Base-by-base conservation (phyloP, 2,329 filamentous ascomycete genomes). In the Arthrobotrys musiformis region DNA sequence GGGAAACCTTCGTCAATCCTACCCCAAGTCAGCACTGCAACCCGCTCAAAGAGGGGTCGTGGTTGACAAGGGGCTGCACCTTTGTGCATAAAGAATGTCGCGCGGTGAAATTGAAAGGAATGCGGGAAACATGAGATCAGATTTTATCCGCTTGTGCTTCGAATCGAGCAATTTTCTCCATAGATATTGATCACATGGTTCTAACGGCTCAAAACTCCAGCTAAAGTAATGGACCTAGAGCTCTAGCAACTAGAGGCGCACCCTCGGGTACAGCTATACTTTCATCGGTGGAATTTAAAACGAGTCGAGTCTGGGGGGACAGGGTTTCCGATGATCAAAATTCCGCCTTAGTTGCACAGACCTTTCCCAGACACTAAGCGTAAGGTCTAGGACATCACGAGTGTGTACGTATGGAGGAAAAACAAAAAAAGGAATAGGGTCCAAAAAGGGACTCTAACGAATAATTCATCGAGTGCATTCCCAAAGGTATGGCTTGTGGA, bases 61-160 rank as follows among this genome's bases (percentile, higher is more conserved):
- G 40, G 40, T 24, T 28, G 42, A 64, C 68, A 44, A 58, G 58
- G 68, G 58, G 54, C 54, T 37, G 33, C 30, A 40, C 54, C 54
- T 50, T 33, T 60, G 19, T 40, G 70, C 35, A 60, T 69, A 17
- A 17, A 30, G 63, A 76, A 63, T 69, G 72, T 70, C 54, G 72
- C 58, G 64, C 64, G 72, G 72, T 76, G 72, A 76, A 69, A 76
- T 76, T 76, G 72, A 58, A 52, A 28, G 63, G 64, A 46, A 48
- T 33, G 48, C 28, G 37, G 64, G 13, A 24, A 66, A 33, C 63
- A 72, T 72, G 48, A 72, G 68, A 72, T 72, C 56, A 66, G 72
- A 76, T 69, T 76, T 76, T 76, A 76, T 76, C 72, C 72, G 72
- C 70, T 66, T 69, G 5, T 56, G 15, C n/a, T 37, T 69, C 64